phyloP scores from a whole-genome alignment of 148 eudicot genomes.

The Dianthus caryophyllus region DNA sequence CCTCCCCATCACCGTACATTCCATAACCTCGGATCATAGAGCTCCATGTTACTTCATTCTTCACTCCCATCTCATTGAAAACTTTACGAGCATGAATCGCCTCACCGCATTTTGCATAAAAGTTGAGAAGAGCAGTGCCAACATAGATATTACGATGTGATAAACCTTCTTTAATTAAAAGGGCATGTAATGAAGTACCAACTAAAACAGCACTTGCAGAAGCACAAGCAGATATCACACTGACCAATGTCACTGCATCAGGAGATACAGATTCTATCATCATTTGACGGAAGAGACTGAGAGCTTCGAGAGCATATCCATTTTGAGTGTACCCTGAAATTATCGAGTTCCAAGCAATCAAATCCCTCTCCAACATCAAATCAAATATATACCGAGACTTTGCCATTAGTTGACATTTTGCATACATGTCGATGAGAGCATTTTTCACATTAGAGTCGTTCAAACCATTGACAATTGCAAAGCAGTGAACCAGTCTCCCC shows the following conservation, averaged over 20 bases:
- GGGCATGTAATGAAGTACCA: slow-evolving; percentile 67
- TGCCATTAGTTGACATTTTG: slow-evolving; percentile 46
- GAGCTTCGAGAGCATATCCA: slow-evolving; percentile 42
- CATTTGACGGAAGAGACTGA: slow-evolving; percentile 58
- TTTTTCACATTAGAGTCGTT: slow-evolving; percentile 49
- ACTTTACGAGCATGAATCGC: slow-evolving; percentile 48
- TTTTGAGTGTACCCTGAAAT: slow-evolving; percentile 70
- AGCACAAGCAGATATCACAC: slow-evolving; percentile 65
- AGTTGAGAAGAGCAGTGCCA: slow-evolving; percentile 60
- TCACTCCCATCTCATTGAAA: slow-evolving; percentile 60
- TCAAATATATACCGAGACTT: slow-evolving; percentile 54
- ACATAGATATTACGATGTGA: slow-evolving; percentile 37
- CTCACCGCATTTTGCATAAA: slow-evolving; percentile 88
- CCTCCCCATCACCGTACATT: slow-evolving; percentile 55
- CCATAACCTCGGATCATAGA: slow-evolving; percentile 75
- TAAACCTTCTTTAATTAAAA: slow-evolving; percentile 45
- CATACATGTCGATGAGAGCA: slow-evolving; percentile 82
- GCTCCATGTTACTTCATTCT: slow-evolving; percentile 61
- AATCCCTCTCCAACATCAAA: slow-evolving; percentile 39
- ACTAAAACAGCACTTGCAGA: slow-evolving; percentile 39
- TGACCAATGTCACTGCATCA: slow-evolving; percentile 61
- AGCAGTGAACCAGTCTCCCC: slow-evolving; percentile 58
- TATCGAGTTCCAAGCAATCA: slow-evolving; percentile 71
- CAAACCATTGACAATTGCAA: slow-evolving; percentile 47
- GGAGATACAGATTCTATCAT: slow-evolving; percentile 36